Evolutionary conservation across 202 grass and related monocot genomes (phyloP), one percentile per base, ranked within the genome.

Genomic region (Tripidium arundinaceum): DNA sequence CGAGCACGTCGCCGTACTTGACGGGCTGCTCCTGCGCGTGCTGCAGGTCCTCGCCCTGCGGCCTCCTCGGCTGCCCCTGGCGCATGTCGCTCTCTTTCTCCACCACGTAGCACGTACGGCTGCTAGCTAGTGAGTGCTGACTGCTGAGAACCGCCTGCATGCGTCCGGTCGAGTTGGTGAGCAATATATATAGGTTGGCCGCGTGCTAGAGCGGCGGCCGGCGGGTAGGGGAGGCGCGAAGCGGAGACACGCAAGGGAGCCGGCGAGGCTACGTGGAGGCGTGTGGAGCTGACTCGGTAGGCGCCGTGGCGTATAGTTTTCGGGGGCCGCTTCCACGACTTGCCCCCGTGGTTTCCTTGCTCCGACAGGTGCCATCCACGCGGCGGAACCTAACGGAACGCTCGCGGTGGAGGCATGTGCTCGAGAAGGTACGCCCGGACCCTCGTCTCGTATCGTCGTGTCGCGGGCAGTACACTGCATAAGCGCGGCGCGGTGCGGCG

Each of bases 1-100:
- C 79, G 31, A 91, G 77, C 79, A 88, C 79, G 57, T 91, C 86
- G 65, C 83, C 70, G 74, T 73, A 88, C 70, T 52, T 71, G 40
- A 88, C 61, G 7, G 83, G 70, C 7, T 12, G 16, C 29, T 58
- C 81, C 64, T 65, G 27, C 36, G 15, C 12, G 19, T 8, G 42
- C 19, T 42, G 66, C 13, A 21, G 39, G 8, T 45, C 69, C 6
- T 26, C 65, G 62, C 39, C 84, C 64, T 76, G 40, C 66, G 39
- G 54, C 66, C 79, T 70, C 46, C 75, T 60, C 1, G 74, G 79
- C 58, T 88, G 89, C 26, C 68, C 67, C 75, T 88, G 89, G 79
- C 83, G 88, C 85, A 91, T 91, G 64, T 12, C 27, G 59, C 22
- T 31, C 58, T 6, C 18, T n/a, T 52, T 52, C 16, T 8, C 18